Evolutionary conservation across 148 eudicot genomes (phyloP).

Genomic region (Vaccinium darrowii): DNA sequence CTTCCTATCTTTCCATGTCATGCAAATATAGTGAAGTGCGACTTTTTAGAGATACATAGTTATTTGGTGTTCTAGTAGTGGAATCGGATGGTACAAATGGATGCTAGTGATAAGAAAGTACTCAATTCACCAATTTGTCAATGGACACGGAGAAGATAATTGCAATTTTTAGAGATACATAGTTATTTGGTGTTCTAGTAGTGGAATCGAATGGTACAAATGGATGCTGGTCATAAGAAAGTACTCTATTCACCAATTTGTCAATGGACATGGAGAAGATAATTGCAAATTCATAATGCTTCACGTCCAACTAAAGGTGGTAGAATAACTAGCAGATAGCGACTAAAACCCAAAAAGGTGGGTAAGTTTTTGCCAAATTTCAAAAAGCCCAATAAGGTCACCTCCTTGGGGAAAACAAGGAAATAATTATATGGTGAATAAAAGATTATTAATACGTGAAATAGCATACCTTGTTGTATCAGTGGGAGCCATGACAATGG

Average conservation of each 20-base stretch:
- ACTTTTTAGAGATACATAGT: not conserved
- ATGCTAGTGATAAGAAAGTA: not conserved
- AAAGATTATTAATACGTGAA: not conserved
- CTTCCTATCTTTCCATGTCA: not conserved
- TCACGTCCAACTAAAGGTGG: not conserved
- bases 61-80: not conserved
- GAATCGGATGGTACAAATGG: not conserved
- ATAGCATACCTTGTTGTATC: conserved; percentile 58
- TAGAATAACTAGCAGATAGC: not conserved
- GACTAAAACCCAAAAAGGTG: not conserved
- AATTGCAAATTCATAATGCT: not conserved
- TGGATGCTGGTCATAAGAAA: not conserved
- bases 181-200: not conserved
- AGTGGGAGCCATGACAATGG: conserved; percentile 79
- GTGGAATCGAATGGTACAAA: not conserved
- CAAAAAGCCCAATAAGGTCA: not conserved
- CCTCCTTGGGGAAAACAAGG: not conserved
- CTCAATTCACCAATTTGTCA: not conserved
- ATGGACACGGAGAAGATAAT: not conserved
- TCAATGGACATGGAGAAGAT: not conserved
- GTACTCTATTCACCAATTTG: not conserved
- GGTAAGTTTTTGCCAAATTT: not conserved
- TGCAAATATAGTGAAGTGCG: not conserved
- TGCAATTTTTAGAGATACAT: not conserved
- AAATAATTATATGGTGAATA: not conserved